A percentile compares a stretch with the other conserved stretches of the same genome.
phyloP scores from a whole-genome alignment of 2,329 filamentous ascomycete genomes.

The Colletotrichum noveboracense region DNA sequence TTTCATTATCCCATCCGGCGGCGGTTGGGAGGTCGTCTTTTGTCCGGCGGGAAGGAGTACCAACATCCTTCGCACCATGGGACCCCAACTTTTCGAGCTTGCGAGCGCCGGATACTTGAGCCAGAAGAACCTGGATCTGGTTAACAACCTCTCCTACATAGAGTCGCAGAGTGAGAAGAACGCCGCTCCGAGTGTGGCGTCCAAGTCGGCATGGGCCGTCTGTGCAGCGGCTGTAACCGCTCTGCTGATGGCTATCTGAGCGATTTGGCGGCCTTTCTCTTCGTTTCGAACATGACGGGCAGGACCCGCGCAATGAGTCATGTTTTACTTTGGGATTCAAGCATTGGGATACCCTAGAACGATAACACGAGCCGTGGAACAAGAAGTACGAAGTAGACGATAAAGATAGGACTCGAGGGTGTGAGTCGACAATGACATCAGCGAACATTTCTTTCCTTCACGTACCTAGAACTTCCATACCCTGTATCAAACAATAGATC shows the following conservation, averaged over 20 bases:
- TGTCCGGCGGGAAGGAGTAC: slow-evolving; percentile 71
- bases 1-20: slow-evolving; percentile 69
- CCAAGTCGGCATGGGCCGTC: background rate
- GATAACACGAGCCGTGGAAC: slow-evolving; percentile 3
- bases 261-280: background rate
- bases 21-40: slow-evolving; percentile 80
- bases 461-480: slow-evolving; percentile 14
- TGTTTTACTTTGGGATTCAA: slow-evolving; percentile 9
- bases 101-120: slow-evolving; percentile 46
- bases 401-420: background rate
- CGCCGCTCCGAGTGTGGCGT: background rate
- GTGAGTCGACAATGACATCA: background rate
- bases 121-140: slow-evolving; percentile 27
- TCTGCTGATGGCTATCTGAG: background rate
- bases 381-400: slow-evolving; percentile 27
- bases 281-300: slow-evolving; percentile 8
- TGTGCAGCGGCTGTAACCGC: background rate
- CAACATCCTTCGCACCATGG: slow-evolving; percentile 60
- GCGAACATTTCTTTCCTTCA: background rate
- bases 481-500: background rate
- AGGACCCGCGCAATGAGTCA: slow-evolving; percentile 7
- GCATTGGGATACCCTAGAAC: slow-evolving; percentile 22
- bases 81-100: slow-evolving; percentile 52
- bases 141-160: slow-evolving; percentile 22
- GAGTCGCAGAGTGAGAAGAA: slow-evolving; percentile 21